Conservation (phyloP, 352 stramenopile species). For the Thalassiosira hispida region DNA sequence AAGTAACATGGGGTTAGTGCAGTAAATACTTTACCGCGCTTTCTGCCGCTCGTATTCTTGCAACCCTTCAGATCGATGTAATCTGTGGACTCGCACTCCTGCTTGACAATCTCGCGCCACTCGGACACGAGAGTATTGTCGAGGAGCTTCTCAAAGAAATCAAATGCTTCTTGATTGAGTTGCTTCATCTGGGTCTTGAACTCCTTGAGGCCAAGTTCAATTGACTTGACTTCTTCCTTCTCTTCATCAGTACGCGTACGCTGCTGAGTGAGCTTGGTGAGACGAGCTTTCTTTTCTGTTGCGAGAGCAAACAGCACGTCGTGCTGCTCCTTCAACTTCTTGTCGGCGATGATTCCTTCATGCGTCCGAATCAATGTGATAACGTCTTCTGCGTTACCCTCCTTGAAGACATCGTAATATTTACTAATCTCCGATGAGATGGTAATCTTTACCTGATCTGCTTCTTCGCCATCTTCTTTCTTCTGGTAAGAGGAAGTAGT, state of each 20-base stretch:
- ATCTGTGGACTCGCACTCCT: not conserved
- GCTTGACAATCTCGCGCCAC: constrained; percentile 9
- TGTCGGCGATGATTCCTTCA: not conserved
- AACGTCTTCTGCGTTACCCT: not conserved
- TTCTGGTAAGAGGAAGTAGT: not conserved
- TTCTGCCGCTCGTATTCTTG: not conserved
- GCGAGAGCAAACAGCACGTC: not conserved
- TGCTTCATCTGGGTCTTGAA: not conserved
- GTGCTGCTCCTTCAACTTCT: not conserved
- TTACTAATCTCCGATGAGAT: not conserved
- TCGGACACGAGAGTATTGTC: not conserved
- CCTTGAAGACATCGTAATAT: not conserved
- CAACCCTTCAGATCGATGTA: not conserved
- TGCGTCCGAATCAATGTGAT: not conserved
- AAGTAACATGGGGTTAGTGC: not conserved
- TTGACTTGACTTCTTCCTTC: not conserved
- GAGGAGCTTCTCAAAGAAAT: constrained; percentile 5
- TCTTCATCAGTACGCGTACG: not conserved
- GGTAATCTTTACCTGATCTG: not conserved
- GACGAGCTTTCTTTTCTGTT: not conserved
- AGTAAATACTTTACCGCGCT: not conserved
- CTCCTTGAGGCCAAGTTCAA: not conserved
- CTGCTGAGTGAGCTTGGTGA: not conserved
- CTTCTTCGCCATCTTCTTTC: not conserved
- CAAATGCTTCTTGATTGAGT: not conserved